Conservation (phyloP, 176 grass and related monocot species). For the Zizania latifolia region DNA sequence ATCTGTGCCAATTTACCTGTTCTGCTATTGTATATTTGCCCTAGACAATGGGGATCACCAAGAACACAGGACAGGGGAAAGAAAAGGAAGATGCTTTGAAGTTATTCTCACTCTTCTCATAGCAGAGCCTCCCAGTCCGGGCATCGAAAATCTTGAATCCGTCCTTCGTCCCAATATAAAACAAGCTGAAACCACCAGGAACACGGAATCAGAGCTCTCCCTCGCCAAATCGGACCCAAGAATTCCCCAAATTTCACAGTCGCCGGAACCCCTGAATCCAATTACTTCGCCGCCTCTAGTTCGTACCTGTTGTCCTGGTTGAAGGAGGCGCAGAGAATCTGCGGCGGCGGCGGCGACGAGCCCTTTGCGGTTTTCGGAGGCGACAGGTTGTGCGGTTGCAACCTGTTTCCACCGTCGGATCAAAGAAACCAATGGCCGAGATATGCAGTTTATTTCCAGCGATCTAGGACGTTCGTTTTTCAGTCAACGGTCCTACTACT, state of each 20-base stretch:
- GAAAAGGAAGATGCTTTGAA: background rate
- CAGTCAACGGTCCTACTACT: no score
- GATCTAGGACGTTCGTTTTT: no score
- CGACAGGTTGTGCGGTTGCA: no score
- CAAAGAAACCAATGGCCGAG: no score
- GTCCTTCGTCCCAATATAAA: slow-evolving; percentile 69
- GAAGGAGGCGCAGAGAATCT: slow-evolving; percentile 81
- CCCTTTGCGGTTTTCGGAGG: no score
- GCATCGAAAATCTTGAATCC: slow-evolving; percentile 92
- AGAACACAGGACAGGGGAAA: background rate
- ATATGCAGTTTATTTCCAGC: no score
- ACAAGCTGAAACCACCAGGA: slow-evolving; percentile 50
- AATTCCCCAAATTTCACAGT: background rate
- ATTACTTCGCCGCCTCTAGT: background rate
- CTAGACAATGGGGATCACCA: background rate
- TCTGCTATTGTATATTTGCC: background rate
- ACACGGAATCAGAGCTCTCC: background rate
- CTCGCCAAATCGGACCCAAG: background rate
- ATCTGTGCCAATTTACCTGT: background rate
- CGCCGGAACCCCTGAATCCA: background rate
- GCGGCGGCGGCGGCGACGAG: slow-evolving; percentile 40
- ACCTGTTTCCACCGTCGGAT: no score
- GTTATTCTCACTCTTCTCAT: slow-evolving; percentile 56
- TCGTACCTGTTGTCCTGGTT: slow-evolving; percentile 88
- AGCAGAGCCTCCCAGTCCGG: slow-evolving; percentile 52